Percentiles rank a stretch among this genome's conserved stretches.
Conservation (phyloP, 1,139 yeast genomes). For the Hansenula lynferdii region DNA sequence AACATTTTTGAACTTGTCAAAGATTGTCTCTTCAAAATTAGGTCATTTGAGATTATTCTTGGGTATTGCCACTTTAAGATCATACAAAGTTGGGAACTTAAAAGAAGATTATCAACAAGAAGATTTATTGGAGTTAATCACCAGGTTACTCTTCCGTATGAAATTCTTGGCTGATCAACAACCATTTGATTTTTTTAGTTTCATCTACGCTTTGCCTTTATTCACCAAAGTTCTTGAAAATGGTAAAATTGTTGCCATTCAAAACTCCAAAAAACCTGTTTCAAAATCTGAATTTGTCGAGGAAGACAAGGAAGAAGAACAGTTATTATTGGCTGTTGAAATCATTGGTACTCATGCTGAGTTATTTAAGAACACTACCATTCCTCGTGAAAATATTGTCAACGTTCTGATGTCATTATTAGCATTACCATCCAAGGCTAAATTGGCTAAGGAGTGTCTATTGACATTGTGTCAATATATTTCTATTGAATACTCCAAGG, state of each 20-base stretch:
- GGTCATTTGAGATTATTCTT: constrained; percentile 46
- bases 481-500: constrained; percentile 49
- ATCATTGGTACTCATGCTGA: constrained; percentile 75
- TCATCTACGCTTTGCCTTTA: constrained; percentile 73
- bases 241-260: constrained; percentile 51
- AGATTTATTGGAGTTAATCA: constrained; percentile 47
- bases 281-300: constrained; percentile 58
- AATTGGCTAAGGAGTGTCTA: constrained; percentile 79
- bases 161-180: constrained; percentile 71
- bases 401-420: constrained; percentile 60
- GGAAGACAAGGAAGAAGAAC: constrained; percentile 88
- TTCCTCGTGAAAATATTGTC: constrained; percentile 67
- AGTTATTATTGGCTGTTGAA: constrained; percentile 70
- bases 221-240: constrained; percentile 56
- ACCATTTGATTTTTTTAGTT: constrained; percentile 62
- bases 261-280: constrained; percentile 45
- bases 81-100: constrained; percentile 36
- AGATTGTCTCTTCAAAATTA: constrained; percentile 40
- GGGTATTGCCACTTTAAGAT: constrained; percentile 67
- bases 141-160: constrained; percentile 68
- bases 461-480: constrained; percentile 71
- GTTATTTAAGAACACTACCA: constrained; percentile 55
- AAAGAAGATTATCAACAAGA: constrained; percentile 44
- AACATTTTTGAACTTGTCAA: constrained; percentile 41
- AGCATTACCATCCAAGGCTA: constrained; percentile 72